Conservation (phyloP, 345 rosid species). For the Trapa bicornis region DNA sequence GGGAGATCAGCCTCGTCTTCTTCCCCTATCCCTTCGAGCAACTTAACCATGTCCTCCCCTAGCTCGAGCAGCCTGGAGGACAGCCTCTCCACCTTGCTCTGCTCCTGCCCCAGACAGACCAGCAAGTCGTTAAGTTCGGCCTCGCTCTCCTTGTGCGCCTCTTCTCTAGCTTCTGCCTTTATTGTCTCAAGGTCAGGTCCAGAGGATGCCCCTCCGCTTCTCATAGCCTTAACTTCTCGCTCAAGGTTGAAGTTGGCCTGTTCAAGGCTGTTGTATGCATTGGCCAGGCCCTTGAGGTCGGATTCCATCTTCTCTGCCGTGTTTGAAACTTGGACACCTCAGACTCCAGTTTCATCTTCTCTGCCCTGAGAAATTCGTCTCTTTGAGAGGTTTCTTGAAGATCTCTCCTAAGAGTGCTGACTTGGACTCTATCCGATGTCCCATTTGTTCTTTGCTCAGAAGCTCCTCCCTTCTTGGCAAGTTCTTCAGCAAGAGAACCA, state of each 20-base stretch:
- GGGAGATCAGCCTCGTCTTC: conserved; percentile 47
- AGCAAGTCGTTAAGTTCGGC: conserved; percentile 85
- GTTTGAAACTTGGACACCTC: conserved; percentile 59
- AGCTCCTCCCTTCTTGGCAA: conserved; percentile 65
- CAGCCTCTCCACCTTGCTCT: conserved; percentile 86
- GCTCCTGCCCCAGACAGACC: conserved; percentile 96
- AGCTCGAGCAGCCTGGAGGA: conserved; percentile 56
- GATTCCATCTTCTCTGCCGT: conserved; percentile 68
- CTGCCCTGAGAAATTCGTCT: conserved; percentile 56
- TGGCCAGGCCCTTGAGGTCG: conserved; percentile 70
- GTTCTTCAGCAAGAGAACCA: conserved; percentile 72
- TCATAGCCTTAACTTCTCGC: conserved; percentile 62
- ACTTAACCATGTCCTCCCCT: conserved; percentile 74
- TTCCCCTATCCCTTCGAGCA: conserved; percentile 85
- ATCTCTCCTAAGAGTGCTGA: conserved; percentile 62
- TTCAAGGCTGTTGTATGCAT: conserved; percentile 87
- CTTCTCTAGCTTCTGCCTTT: conserved; percentile 80
- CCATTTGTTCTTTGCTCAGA: conserved; percentile 38
- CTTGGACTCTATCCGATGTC: conserved; percentile 54
- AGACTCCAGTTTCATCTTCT: conserved; percentile 52
- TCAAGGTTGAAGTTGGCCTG: conserved; percentile 68
- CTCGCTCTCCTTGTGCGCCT: conserved; percentile 92
- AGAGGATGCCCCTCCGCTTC: conserved; percentile 35
- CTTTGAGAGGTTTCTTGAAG: conserved; percentile 71
- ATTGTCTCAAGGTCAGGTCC: conserved; percentile 46